phyloP scores from a whole-genome alignment of 2,329 filamentous ascomycete genomes.

The Colletotrichum lentis region DNA sequence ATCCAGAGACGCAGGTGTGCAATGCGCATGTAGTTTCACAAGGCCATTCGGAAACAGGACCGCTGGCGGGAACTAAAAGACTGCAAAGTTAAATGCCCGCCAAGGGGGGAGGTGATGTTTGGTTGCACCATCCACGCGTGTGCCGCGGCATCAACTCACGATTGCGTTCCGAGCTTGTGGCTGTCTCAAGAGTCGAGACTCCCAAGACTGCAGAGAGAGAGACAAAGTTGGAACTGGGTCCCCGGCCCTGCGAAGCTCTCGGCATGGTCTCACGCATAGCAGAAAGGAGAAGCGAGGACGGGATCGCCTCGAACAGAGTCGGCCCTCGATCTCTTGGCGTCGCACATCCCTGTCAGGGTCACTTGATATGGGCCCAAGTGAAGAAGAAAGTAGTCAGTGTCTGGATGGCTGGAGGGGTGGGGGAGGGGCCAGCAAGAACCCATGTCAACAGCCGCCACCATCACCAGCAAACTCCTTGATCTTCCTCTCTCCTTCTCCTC shows the following conservation, averaged over 20 bases:
- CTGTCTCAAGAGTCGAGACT: slow-evolving; percentile 30
- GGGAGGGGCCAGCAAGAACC: not conserved
- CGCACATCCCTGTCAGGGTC: slow-evolving; percentile 31
- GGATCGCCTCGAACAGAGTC: slow-evolving; percentile 19
- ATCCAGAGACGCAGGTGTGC: slow-evolving; percentile 2
- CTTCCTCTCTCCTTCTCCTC: too few relatives aligned
- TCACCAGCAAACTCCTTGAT: too few relatives aligned
- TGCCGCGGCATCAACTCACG: slow-evolving; percentile 29
- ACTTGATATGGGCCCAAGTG: slow-evolving; percentile 18
- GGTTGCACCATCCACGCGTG: slow-evolving; percentile 1
- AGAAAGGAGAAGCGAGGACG: not conserved
- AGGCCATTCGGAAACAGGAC: slow-evolving; percentile 32
- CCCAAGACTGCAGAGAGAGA: not conserved
- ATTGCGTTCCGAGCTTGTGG: slow-evolving; percentile 30
- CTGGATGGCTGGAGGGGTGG: slow-evolving; percentile 5
- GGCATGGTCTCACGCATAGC: not conserved
- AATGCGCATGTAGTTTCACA: slow-evolving; percentile 35
- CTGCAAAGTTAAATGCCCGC: slow-evolving; percentile 29
- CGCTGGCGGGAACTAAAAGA: slow-evolving; percentile 13
- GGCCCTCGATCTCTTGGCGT: slow-evolving; percentile 26
- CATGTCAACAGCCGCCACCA: not conserved
- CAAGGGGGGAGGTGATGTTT: not conserved
- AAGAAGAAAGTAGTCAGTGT: not conserved
- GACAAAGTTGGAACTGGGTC: slow-evolving; percentile 17
- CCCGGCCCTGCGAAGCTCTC: slow-evolving; percentile 20